Base-by-base conservation (phyloP, 2,329 filamentous ascomycete species). In the Lasiodiplodia sp. region DNA sequence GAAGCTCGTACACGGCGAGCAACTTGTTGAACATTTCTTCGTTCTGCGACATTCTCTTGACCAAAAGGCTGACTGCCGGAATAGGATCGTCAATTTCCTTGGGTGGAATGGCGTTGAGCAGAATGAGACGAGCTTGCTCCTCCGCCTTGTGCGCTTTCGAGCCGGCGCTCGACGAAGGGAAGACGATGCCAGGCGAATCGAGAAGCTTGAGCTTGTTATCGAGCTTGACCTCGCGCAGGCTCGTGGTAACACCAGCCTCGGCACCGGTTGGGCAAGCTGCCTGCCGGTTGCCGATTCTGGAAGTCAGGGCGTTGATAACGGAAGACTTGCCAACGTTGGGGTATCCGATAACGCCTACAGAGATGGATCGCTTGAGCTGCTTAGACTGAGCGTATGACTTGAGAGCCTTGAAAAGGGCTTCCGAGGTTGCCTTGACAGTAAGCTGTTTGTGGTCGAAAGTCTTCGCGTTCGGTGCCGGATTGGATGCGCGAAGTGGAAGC, bases 291-390 rank as follows among this genome's bases (percentile, higher is more conserved):
- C 91, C 88, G 73, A 97, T 84, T 47, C 93, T 88, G 47, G 92
- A 90, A 23, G 93, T 91, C 68, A 97, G 89, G 18, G 94, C 92
- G 80, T 97, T 97, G 86, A 97, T 97, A 75, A 97, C 93, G 63
- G 94, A 97, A 34, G 93, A 97, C 84, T 97, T 97, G 78, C 94
- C 94, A 69, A 97, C 94, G 79, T 97, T 97, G 75, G 94, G 94
- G 80, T 97, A 97, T 34, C 94, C 94, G 74, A 97, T 96, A 71
- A 97, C 92, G 72, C 94, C 94, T 70, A 97, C 94, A 23, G 92
- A 94, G 75, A 97, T 89, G 66, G 94, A 91, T 68, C 94, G 91
- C 86, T 97, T 97, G 73, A 97, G 84, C 78, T 96, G 91, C 75
- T 92, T 92, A 70, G 87, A 88, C 69, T 92, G 91, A 11, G 94